A percentile compares a stretch with the other conserved stretches of the same genome.
phyloP scores from a whole-genome alignment of 495 filamentous ascomycete genomes.

The Collariella sp. region DNA sequence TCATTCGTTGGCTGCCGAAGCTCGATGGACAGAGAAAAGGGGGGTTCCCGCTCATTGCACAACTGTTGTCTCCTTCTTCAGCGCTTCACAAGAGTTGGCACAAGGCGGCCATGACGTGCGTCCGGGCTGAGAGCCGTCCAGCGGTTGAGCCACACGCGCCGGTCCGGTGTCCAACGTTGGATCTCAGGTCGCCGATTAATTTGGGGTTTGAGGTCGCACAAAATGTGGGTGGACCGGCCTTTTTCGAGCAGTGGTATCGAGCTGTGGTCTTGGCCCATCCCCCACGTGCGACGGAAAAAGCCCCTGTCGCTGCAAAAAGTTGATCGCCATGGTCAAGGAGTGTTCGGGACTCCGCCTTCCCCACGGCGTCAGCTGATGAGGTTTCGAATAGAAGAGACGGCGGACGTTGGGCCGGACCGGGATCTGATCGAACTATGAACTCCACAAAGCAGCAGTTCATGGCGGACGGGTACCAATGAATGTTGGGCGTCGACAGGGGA shows the following conservation, averaged over 20 bases:
- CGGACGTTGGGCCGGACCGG: no score
- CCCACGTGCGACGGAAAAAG: not conserved
- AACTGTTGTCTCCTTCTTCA: not conserved
- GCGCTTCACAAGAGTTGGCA: conserved; percentile 7
- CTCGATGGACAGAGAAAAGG: no score
- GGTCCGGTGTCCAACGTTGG: conserved; percentile 10
- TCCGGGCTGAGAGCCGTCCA: not conserved
- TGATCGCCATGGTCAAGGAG: no score
- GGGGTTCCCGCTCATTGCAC: no score
- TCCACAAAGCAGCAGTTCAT: no score
- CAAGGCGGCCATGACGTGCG: not conserved
- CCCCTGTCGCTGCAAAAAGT: no score
- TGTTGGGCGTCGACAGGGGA: not conserved
- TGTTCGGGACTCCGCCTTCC: no score
- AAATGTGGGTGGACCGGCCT: not conserved
- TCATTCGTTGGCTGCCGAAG: not conserved
- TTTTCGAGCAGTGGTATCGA: not conserved
- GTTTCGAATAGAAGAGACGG: no score
- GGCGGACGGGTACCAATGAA: not conserved
- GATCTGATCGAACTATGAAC: no score
- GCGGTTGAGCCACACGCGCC: not conserved
- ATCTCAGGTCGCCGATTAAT: conserved; percentile 10
- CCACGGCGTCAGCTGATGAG: no score
- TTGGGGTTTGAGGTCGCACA: conserved; percentile 1
- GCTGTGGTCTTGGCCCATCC: not conserved